Percentiles rank a stretch among this genome's conserved stretches.
phyloP scores from a whole-genome alignment of 2,329 filamentous ascomycete genomes.

The Triangularia setosa region DNA sequence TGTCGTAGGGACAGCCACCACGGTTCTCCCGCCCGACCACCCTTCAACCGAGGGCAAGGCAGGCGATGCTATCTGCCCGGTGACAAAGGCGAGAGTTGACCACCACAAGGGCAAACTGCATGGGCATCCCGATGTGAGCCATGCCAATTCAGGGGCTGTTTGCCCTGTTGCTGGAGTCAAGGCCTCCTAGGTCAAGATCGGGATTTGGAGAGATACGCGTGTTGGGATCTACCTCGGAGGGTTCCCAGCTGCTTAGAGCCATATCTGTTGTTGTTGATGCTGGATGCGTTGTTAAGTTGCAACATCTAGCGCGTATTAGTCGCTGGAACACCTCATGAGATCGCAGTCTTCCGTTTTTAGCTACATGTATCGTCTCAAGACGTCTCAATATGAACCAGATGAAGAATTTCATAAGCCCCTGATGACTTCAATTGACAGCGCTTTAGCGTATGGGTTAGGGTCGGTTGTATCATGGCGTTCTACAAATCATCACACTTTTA shows the following conservation, averaged over 20 bases:
- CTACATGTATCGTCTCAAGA: background rate
- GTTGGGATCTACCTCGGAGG: background rate
- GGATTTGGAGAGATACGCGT: background rate
- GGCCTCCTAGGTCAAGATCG: conserved; percentile 6
- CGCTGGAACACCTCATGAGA: background rate
- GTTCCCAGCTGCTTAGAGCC: background rate
- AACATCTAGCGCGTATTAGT: background rate
- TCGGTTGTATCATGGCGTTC: background rate
- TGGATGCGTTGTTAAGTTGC: background rate
- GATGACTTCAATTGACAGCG: background rate
- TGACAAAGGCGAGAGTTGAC: conserved; percentile 40
- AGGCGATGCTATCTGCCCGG: conserved; percentile 38
- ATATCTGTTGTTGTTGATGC: background rate
- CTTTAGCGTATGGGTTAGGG: background rate
- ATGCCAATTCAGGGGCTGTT: conserved; percentile 30
- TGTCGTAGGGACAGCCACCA: conserved; percentile 40
- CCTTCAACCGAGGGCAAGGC: conserved; percentile 30
- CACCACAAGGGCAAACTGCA: conserved; percentile 41
- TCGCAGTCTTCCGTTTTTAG: background rate
- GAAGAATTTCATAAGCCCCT: background rate
- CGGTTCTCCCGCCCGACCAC: conserved; percentile 40
- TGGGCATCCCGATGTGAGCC: conserved; percentile 34
- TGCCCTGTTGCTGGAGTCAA: conserved; percentile 38
- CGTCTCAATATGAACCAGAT: background rate
- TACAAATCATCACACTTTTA: background rate